Base-by-base conservation (phyloP, 495 filamentous ascomycete genomes). In the Penicilliopsis zonata region DNA sequence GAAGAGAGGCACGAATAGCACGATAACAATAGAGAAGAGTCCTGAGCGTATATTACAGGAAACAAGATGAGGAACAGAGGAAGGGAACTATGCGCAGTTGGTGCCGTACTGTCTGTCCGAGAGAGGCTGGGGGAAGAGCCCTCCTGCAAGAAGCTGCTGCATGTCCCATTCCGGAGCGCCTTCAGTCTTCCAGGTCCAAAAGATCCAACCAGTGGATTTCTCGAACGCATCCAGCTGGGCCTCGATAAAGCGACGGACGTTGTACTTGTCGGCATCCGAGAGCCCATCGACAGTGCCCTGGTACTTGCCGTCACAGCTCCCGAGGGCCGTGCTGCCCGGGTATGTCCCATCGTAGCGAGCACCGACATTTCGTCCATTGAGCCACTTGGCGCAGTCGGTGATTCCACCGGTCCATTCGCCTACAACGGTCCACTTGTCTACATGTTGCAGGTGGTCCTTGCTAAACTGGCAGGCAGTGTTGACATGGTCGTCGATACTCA, bases 101-200 rank as follows among this genome's bases (percentile, higher is more conserved):
- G 51, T 46, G 5, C 61, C 62, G 52, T 62, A 68, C 31, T 64
- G 45, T 34, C 72, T 52, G 33, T 51, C 46, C 9, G 52, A 59
- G 31, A 72, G 44, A n/a, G 76, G 74, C 40, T 72, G 62, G 13
- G 78, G 76, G 54, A 82, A 80, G 24, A 82, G 33, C 0, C 73
- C 75, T 18, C 51, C 64, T 4, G 51, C 61, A 13, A 78, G 45
- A 33, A 76, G 64, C 55, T 69, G 68, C 59, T 76, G 62, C 68
- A 92, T 76, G 48, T 88, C 74, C 86, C 86, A 94, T 55, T 87
- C 84, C 0, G 86, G 86, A 17, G 84, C 72, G 23, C 69, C 77
- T 42, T 92, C 82, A n/a, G 76, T 84, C 60, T 85, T 87, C 73
- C 82, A 86, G 4, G 74, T 76, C 82, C 82, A 87, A 57, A 80